Base-by-base conservation (phyloP, 805 yeast species). In the Metschnikowia arizonensis region DNA sequence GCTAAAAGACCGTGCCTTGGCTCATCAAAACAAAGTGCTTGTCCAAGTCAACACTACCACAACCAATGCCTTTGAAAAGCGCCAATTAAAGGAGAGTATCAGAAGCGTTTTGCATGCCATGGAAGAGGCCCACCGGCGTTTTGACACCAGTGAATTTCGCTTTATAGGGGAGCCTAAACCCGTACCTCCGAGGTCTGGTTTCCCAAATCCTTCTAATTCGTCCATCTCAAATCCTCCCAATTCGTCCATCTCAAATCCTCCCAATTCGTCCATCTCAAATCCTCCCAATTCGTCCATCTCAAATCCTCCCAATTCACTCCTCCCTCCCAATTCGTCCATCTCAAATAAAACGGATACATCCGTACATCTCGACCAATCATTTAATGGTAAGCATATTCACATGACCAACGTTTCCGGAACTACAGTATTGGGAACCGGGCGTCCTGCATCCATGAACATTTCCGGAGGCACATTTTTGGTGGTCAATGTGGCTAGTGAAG, bases 121-220 rank as follows among this genome's bases (percentile, higher is more conserved):
- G 11, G 64, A 60, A 6, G 42, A 47, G 17, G 60, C 60, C 37
- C 50, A 47, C 26, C 50, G 48, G 23, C 47, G 52, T 7, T 32
- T 55, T 7, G 53, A 47, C 21, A 28, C 45, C 9, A 39, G 43
- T 11, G 40, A 47, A 36, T 68, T 69, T 44, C 41, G 42, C 24
- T 69, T 68, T 38, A 32, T 17, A 11, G 73, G 73, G 3, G 58
- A 45, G 0, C 74, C 74, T 1, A 46, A 56, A 10, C 53, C 52
- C 5, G 47, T 35, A 21, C 19, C 7, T 12, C 31, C 21, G 25
- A 8, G 5, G 10, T 8, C 10, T 5, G 10, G 10, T 6, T 6
- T 24, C 3, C 12, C 11, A 15, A 24, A 6, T 17, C 32, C 15
- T 21, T 21, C 24, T 6, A 21, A 21, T 21, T 21, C 24, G 6